Percentiles rank a stretch among this genome's conserved stretches.
phyloP scores from a whole-genome alignment of 441 rosid species.

The Eruca vesicaria region DNA sequence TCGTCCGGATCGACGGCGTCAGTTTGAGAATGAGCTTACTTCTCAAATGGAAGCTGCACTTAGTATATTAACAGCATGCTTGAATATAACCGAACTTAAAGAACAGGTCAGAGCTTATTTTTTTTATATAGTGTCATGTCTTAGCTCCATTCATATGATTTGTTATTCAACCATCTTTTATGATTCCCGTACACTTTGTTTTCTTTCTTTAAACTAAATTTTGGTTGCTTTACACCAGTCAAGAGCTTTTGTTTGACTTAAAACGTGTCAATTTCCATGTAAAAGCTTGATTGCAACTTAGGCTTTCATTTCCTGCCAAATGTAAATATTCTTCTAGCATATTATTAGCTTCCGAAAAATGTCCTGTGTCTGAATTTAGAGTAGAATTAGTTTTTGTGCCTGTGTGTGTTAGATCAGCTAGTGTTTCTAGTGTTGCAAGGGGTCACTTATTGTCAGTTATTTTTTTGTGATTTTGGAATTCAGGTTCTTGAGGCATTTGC shows the following conservation, averaged over 20 bases:
- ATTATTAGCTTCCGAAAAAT: neutral
- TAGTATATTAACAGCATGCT: slow-evolving; percentile 79
- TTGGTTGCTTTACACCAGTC: slow-evolving; percentile 1
- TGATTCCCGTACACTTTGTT: neutral
- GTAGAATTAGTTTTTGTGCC: neutral
- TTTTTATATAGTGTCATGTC: slow-evolving; percentile 4
- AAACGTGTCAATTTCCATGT: slow-evolving; percentile 16
- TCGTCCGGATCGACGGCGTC: slow-evolving; percentile 97
- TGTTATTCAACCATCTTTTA: slow-evolving; percentile 5
- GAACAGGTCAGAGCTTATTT: slow-evolving; percentile 69
- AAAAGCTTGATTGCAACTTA: slow-evolving; percentile 14
- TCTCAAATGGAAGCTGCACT: slow-evolving; percentile 87
- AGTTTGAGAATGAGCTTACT: slow-evolving; percentile 88
- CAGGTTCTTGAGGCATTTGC: slow-evolving; percentile 99
- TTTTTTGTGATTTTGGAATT: slow-evolving; percentile 29
- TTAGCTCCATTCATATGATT: neutral
- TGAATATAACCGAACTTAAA: slow-evolving; percentile 72
- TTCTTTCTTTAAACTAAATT: slow-evolving; percentile 1
- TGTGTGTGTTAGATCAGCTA: slow-evolving; percentile 17
- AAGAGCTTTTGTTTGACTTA: slow-evolving; percentile 8
- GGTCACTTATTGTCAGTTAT: slow-evolving; percentile 13
- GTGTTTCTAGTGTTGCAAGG: slow-evolving; percentile 19
- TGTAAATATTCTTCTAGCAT: neutral
- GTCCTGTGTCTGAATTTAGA: neutral
- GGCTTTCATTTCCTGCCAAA: neutral